phyloP scores from a whole-genome alignment of 2,329 filamentous ascomycete genomes.

The Bipolaris sorokiniana region DNA sequence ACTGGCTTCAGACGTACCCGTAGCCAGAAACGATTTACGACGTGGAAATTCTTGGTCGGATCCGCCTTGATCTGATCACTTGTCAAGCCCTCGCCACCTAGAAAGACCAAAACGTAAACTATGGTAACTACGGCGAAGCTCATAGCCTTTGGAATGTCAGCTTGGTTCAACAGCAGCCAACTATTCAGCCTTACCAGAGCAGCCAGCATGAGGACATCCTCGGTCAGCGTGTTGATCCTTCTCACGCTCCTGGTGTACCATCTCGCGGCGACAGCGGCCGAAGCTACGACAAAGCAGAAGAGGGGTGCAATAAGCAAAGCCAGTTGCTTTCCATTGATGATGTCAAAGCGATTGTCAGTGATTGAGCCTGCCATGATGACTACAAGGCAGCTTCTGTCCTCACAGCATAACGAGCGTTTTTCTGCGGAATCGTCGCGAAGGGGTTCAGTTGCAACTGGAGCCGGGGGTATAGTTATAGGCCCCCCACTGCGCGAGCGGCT shows the following conservation, averaged over 20 bases:
- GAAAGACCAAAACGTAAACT: conserved; percentile 25
- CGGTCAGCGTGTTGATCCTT: conserved; percentile 24
- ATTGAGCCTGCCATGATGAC: conserved; percentile 19
- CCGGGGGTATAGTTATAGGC: conserved; percentile 12
- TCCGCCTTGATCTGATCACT: conserved; percentile 18
- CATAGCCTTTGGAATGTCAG: conserved; percentile 21
- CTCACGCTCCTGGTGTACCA: conserved; percentile 29
- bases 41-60: conserved; percentile 13
- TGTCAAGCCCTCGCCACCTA: conserved; percentile 26
- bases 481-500: conserved; percentile 7
- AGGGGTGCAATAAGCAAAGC: conserved; percentile 25
- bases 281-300: conserved; percentile 22
- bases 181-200: conserved; percentile 21
- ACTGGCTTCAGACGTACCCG: conserved; percentile 9
- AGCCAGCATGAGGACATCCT: conserved; percentile 26
- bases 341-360: conserved; percentile 20
- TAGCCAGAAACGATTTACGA: conserved; percentile 20
- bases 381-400: conserved; percentile 2
- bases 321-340: conserved; percentile 26
- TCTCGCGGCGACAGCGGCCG: conserved; percentile 22
- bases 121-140: conserved; percentile 24
- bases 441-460: conserved; percentile 7
- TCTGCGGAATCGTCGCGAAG: conserved; percentile 5
- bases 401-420: conserved; percentile 12
- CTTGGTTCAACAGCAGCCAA: background rate